These are phyloP conservation scores for Poronia punctata DNA, from an alignment of 495 filamentous ascomycete species.

Conservation along the genomic window DNA sequence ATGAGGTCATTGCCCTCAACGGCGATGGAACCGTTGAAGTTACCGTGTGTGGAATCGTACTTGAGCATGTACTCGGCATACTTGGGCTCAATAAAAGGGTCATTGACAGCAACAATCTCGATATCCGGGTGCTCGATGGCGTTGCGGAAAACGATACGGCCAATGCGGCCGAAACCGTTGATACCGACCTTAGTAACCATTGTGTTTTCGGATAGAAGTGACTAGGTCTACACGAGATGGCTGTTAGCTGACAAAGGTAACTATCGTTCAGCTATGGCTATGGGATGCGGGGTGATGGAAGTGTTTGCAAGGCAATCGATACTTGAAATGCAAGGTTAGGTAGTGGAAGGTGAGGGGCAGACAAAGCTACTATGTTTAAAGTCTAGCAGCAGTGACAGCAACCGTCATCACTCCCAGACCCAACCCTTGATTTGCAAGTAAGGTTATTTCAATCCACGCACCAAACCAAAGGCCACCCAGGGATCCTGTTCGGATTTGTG, in stretches of 20 bases:
- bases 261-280: not conserved
- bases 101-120: slow-evolving; percentile 92
- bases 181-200: slow-evolving; percentile 74
- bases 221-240: slow-evolving; percentile 10
- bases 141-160: slow-evolving; percentile 75
- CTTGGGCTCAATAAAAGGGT: slow-evolving; percentile 96
- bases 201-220: too few relatives aligned
- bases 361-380: too few relatives aligned
- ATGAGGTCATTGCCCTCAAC: slow-evolving; percentile 67
- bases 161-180: slow-evolving; percentile 99
- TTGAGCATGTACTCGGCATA: slow-evolving; percentile 99
- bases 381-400: too few relatives aligned
- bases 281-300: slow-evolving; percentile 8
- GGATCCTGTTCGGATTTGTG: too few relatives aligned
- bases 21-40: slow-evolving; percentile 87
- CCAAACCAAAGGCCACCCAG: too few relatives aligned
- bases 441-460: not conserved
- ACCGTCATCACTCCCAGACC: too few relatives aligned
- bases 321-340: too few relatives aligned
- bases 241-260: not conserved
- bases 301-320: not conserved
- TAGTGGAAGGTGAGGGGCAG: too few relatives aligned
- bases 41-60: slow-evolving; percentile 94
- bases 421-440: too few relatives aligned
- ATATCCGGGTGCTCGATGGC: slow-evolving; percentile 80